Percentiles rank a stretch among this genome's conserved stretches.
Conservation (phyloP, 371 early-diverging fungal genomes). For the Mortierella sp. region DNA sequence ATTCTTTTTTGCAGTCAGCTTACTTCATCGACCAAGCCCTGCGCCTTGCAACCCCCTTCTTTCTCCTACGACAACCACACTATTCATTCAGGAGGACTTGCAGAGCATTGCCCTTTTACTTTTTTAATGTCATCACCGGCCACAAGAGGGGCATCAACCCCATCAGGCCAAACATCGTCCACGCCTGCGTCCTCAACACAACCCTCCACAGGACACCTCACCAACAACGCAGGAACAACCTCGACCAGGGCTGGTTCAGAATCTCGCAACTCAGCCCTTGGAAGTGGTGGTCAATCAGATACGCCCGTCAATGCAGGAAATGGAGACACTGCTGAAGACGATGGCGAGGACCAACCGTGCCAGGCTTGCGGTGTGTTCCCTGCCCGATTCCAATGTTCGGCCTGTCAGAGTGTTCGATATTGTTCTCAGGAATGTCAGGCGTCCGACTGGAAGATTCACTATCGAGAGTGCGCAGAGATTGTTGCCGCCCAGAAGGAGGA, state of each 20-base stretch:
- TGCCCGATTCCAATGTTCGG: conserved; percentile 54
- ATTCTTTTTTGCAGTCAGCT: neutral
- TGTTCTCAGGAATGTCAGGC: conserved; percentile 81
- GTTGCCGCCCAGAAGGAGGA: conserved; percentile 45
- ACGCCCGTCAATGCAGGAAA: neutral
- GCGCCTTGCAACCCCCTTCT: neutral
- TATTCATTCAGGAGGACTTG: neutral
- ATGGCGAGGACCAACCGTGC: conserved; percentile 50
- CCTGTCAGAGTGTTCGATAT: conserved; percentile 63
- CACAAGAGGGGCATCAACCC: conserved; percentile 7
- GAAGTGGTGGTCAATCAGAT: neutral
- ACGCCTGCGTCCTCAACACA: conserved; percentile 9
- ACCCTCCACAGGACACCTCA: neutral
- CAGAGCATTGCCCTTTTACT: neutral
- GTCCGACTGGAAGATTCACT: conserved; percentile 72
- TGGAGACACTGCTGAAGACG: neutral
- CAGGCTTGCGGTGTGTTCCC: conserved; percentile 47
- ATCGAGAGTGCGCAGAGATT: conserved; percentile 61
- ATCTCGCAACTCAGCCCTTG: neutral
- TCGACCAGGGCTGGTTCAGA: neutral
- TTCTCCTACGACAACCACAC: neutral
- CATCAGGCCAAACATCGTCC: neutral
- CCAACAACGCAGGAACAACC: neutral
- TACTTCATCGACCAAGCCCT: neutral
- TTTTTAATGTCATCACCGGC: conserved; percentile 17